Percentiles rank a stretch among this genome's conserved stretches.
Conservation (phyloP, 176 grass and related monocot species). For the Tillandsia leiboldiana region DNA sequence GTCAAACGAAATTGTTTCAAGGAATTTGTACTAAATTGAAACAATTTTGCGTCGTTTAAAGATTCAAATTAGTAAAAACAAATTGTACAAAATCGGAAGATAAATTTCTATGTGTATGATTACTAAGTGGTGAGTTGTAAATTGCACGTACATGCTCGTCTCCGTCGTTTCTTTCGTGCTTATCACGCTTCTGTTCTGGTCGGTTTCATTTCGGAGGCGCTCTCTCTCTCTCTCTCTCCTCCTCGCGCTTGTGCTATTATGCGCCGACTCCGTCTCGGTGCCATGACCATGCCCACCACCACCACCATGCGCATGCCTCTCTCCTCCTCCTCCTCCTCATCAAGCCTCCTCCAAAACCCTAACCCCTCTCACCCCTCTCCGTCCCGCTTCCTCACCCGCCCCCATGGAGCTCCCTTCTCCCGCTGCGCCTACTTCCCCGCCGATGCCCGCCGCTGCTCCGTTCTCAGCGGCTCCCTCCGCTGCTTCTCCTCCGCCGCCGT, state of each 20-base stretch:
- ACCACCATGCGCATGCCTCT: slow-evolving; percentile 24
- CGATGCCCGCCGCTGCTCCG: slow-evolving; percentile 1
- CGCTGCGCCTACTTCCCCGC: slow-evolving; percentile 9
- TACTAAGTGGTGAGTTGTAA: too few relatives aligned
- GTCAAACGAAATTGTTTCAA: too few relatives aligned
- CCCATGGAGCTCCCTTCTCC: slow-evolving; percentile 6
- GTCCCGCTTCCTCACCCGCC: not conserved
- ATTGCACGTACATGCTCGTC: too few relatives aligned
- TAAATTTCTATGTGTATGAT: too few relatives aligned
- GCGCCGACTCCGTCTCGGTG: slow-evolving; percentile 22
- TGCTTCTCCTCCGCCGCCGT: slow-evolving; percentile 43
- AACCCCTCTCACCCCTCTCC: slow-evolving; percentile 2
- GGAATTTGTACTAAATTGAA: too few relatives aligned
- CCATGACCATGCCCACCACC: slow-evolving; percentile 18
- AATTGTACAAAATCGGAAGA: too few relatives aligned
- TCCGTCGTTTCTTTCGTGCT: too few relatives aligned
- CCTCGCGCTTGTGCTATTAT: slow-evolving; percentile 11
- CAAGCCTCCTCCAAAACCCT: slow-evolving; percentile 21
- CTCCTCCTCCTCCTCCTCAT: slow-evolving; percentile 19
- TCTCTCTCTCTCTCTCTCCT: not conserved
- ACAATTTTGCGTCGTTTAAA: too few relatives aligned
- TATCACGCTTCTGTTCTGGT: too few relatives aligned
- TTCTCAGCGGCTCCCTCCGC: slow-evolving; percentile 30
- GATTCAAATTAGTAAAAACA: too few relatives aligned
- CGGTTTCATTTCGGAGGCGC: not conserved